A percentile compares a stretch with the other conserved stretches of the same genome.
Conservation (phyloP, 495 filamentous ascomycete species). For the Trypethelium eluteriae region DNA sequence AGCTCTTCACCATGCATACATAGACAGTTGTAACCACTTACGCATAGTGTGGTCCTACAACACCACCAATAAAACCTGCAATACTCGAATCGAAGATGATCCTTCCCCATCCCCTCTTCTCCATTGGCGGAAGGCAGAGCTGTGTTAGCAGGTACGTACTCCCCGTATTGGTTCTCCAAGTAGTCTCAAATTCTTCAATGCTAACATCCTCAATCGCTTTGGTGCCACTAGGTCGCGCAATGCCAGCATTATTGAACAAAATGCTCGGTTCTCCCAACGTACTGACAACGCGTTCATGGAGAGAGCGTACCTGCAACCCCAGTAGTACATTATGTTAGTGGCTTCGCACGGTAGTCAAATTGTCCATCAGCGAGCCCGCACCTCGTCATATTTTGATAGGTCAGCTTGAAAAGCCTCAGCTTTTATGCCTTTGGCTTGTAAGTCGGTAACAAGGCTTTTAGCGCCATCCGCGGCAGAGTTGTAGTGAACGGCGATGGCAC, state of each 20-base stretch:
- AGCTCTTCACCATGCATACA: background rate
- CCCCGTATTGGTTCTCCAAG: slow-evolving; percentile 31
- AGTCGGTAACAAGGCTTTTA: slow-evolving; percentile 20
- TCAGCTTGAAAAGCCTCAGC: slow-evolving; percentile 33
- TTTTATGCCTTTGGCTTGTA: slow-evolving; percentile 13
- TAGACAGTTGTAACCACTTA: slow-evolving; percentile 11
- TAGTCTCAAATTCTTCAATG: slow-evolving; percentile 29
- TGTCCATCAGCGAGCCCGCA: background rate
- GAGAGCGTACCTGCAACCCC: slow-evolving; percentile 20
- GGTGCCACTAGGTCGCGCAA: slow-evolving; percentile 17
- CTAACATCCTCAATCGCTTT: slow-evolving; percentile 30
- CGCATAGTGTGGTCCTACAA: slow-evolving; percentile 39
- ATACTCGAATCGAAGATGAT: slow-evolving; percentile 30
- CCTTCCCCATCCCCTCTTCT: slow-evolving; percentile 27
- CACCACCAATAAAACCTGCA: slow-evolving; percentile 31
- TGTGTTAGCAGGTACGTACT: slow-evolving; percentile 31
- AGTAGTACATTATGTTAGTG: background rate
- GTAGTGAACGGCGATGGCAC: slow-evolving; percentile 35
- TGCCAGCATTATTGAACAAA: slow-evolving; percentile 38
- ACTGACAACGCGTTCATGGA: slow-evolving; percentile 27
- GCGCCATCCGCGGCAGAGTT: slow-evolving; percentile 19
- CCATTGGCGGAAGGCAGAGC: slow-evolving; percentile 33
- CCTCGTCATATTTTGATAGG: slow-evolving; percentile 30
- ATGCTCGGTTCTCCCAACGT: slow-evolving; percentile 28
- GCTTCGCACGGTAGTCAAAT: background rate